Percentiles rank a stretch among this genome's conserved stretches.
Evolutionary conservation across 768 basidiomycete genomes (phyloP).

Genomic region (Leccinum barrowsii): DNA sequence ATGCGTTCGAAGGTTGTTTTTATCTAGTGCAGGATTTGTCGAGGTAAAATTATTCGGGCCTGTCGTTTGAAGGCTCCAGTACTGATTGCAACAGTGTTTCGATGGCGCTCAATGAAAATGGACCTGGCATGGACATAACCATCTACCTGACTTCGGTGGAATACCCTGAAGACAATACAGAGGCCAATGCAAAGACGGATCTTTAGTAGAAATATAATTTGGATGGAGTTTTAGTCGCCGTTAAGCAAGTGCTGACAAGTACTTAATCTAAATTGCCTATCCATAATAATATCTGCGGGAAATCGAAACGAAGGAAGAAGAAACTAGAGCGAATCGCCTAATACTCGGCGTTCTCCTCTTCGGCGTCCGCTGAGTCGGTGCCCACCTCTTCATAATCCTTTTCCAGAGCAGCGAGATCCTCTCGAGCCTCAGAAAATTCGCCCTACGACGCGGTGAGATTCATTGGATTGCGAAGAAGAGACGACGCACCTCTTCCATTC

Average conservation of each 20-base stretch:
- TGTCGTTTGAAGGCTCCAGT: slow-evolving; percentile 1
- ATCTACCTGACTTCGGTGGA: slow-evolving; percentile 7
- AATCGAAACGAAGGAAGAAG: neutral
- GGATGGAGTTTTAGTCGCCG: neutral
- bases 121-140: slow-evolving; percentile 36
- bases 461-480: slow-evolving; percentile 1
- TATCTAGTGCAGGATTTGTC: slow-evolving; percentile 73
- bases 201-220: slow-evolving; percentile 5
- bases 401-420: slow-evolving; percentile 96
- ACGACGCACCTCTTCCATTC: slow-evolving; percentile 84
- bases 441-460: slow-evolving; percentile 44
- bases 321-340: slow-evolving; percentile 25
- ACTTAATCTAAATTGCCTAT: slow-evolving; percentile 7
- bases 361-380: slow-evolving; percentile 69
- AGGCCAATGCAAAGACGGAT: neutral
- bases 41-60: slow-evolving; percentile 38
- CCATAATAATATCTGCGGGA: slow-evolving; percentile 1
- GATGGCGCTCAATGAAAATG: slow-evolving; percentile 31
- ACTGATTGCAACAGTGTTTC: slow-evolving; percentile 20
- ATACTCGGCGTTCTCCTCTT: slow-evolving; percentile 57
- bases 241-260: slow-evolving; percentile 12
- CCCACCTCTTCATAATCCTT: slow-evolving; percentile 93
- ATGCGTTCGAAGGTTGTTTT: slow-evolving; percentile 27
- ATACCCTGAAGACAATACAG: neutral
- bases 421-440: slow-evolving; percentile 97